Evolutionary conservation across 2,329 filamentous ascomycete species (phyloP).

Genomic region (Stromatinia cepivora): DNA sequence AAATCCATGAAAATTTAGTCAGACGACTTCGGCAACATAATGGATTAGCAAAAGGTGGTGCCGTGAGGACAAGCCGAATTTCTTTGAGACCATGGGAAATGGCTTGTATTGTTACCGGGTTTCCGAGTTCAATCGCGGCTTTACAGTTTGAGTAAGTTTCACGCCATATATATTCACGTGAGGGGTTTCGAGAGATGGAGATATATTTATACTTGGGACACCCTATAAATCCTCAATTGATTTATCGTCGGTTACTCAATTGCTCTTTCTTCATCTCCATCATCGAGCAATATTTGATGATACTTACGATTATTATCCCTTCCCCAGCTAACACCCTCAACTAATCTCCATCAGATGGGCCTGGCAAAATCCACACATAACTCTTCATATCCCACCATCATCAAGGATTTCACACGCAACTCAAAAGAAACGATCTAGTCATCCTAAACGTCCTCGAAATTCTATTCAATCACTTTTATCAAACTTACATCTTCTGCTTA

Average conservation of each 20-base stretch:
- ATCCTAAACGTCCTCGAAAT: conserved; percentile 56
- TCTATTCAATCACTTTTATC: conserved; percentile 69
- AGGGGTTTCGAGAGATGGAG: background rate
- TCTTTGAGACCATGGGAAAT: conserved; percentile 86
- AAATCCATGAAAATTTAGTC: conserved; percentile 42
- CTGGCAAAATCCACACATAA: conserved; percentile 80
- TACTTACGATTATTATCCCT: background rate
- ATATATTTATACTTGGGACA: background rate
- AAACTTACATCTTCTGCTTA: conserved; percentile 78
- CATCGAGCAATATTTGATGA: no score
- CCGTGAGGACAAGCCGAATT: conserved; percentile 67
- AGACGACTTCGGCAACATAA: conserved; percentile 90
- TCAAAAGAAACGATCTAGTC: conserved; percentile 53
- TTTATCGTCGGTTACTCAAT: no score
- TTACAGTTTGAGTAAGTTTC: conserved; percentile 83
- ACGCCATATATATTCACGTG: background rate
- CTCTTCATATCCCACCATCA: conserved; percentile 70
- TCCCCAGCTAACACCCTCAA: no score
- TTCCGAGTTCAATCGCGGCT: conserved; percentile 82
- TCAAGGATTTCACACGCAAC: conserved; percentile 58
- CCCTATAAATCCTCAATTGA: background rate
- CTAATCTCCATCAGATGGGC: conserved; percentile 67
- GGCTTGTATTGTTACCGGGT: conserved; percentile 81
- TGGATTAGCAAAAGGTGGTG: conserved; percentile 78
- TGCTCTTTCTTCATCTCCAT: background rate